phyloP scores from a whole-genome alignment of 805 yeast species.

The Kazachstania taianensis region DNA sequence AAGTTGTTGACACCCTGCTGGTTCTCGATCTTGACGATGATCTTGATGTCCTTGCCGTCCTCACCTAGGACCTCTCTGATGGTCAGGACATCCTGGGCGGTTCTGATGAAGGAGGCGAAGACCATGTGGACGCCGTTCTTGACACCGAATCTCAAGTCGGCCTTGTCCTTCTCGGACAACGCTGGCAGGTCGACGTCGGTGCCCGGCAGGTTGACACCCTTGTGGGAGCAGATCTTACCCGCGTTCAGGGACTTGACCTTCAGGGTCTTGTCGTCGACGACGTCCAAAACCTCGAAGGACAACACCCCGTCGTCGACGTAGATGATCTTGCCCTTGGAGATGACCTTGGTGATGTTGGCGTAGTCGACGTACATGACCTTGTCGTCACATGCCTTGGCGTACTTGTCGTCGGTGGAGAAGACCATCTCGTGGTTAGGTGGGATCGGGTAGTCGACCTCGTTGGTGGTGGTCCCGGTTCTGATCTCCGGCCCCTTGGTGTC shows the following conservation, averaged over 20 bases:
- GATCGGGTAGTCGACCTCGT: constrained; percentile 73
- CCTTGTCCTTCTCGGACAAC: constrained; percentile 89
- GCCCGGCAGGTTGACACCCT: constrained; percentile 98
- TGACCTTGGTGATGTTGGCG: constrained; percentile 92
- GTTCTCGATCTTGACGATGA: constrained; percentile 95
- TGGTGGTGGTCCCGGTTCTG: constrained; percentile 92
- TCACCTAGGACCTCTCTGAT: constrained; percentile 94
- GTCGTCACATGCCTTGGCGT: constrained; percentile 63
- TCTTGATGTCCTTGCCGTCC: constrained; percentile 92
- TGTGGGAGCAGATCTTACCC: constrained; percentile 93
- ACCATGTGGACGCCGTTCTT: constrained; percentile 96
- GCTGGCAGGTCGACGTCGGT: constrained; percentile 99
- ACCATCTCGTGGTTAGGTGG: constrained; percentile 80
- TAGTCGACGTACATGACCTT: constrained; percentile 84
- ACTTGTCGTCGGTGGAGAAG: constrained; percentile 83
- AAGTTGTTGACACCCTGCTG: constrained; percentile 99
- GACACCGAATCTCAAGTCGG: constrained; percentile 90
- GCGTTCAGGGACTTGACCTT: constrained; percentile 85
- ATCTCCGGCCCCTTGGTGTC: constrained; percentile 99
- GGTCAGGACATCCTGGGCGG: constrained; percentile 78
- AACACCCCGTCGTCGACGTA: constrained; percentile 97
- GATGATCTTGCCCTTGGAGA: constrained; percentile 77
- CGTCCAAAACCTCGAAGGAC: constrained; percentile 83
- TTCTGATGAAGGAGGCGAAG: constrained; percentile 96
- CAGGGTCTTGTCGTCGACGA: constrained; percentile 69